These are phyloP conservation scores for Ophiocordyceps sinensis DNA, from an alignment of 2,329 filamentous ascomycete species.

Conservation along the genomic window DNA sequence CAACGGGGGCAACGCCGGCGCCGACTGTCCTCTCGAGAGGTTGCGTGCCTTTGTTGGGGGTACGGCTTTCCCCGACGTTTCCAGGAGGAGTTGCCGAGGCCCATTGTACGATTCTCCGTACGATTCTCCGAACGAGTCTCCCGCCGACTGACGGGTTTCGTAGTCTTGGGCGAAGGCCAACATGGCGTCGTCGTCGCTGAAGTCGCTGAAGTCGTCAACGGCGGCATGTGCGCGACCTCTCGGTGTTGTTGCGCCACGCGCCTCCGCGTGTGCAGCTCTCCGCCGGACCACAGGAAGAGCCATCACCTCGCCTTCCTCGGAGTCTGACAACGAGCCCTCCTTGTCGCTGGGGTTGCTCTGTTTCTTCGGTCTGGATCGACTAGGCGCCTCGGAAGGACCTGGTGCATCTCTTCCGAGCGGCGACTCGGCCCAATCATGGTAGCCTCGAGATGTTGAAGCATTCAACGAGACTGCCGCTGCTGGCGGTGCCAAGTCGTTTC, in stretches of 20 bases:
- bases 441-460: conserved; percentile 11
- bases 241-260: background rate
- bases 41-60: conserved; percentile 17
- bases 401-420: conserved; percentile 13
- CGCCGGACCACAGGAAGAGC: conserved; percentile 3
- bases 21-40: conserved; percentile 17
- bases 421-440: conserved; percentile 6
- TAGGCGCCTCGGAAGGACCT: conserved; percentile 1
- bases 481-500: conserved; percentile 10
- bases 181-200: conserved; percentile 37
- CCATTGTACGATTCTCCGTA: conserved; percentile 6
- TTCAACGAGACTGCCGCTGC: conserved; percentile 7
- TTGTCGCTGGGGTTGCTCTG: conserved; percentile 2
- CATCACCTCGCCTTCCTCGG: conserved; percentile 13
- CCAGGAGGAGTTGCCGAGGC: conserved; percentile 25
- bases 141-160: conserved; percentile 24
- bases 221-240: conserved; percentile 7
- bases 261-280: conserved; percentile 2
- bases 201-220: conserved; percentile 27
- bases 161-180: conserved; percentile 35
- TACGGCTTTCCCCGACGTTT: conserved; percentile 33
- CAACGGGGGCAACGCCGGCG: conserved; percentile 9
- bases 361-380: background rate
- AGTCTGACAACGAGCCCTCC: conserved; percentile 15
- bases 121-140: background rate